Base-by-base conservation (phyloP, 768 basidiomycete genomes). In the Suillus subalutaceus region DNA sequence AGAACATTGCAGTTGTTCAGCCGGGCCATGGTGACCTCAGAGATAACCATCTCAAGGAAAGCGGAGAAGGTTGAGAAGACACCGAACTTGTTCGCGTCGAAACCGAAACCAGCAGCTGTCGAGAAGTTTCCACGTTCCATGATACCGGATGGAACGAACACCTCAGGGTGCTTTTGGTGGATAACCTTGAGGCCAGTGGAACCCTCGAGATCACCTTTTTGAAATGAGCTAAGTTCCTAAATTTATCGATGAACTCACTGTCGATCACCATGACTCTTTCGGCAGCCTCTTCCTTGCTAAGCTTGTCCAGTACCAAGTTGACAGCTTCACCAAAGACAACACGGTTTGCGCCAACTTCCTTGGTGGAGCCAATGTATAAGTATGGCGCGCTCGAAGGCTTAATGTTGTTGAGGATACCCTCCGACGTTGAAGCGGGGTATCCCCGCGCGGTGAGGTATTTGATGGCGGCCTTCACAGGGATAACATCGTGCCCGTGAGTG, bases 61-160 rank as follows among this genome's bases (percentile, higher is more conserved):
- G 94, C 93, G 59, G 91, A 92, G 80, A 96, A 96, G 5, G 94
- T 95, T 32, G 92, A 93, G 81, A 93, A 93, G 64, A 94, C 91
- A 67, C 94, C 93, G 66, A 90, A 91, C 77, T 93, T 94, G 72
- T 93, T 85, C 30, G 84, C 76, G 44, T 88, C 90, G 73, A 93
- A 94, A 50, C 94, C 94, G 73, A 95, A 96, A 15, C 94, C 93
- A 30, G 92, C 91, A 7, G 92, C 92, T 1, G 92, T 92, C 23
- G 89, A 88, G 72, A 92, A 90, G 78, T 94, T 94, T 63, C 91
- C 88, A 40, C 92, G 85, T 77, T 93, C 92, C 92, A 92, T 92
- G 76, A 93, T 90, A 52, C 92, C 93, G n/a, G 90, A 92, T 6
- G 91, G 85, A 55, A 93, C 68, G 73, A 94, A 95, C 20, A 93